Evolutionary conservation across 139 green algal species (phyloP).

Genomic region (Coelastrella sp.): DNA sequence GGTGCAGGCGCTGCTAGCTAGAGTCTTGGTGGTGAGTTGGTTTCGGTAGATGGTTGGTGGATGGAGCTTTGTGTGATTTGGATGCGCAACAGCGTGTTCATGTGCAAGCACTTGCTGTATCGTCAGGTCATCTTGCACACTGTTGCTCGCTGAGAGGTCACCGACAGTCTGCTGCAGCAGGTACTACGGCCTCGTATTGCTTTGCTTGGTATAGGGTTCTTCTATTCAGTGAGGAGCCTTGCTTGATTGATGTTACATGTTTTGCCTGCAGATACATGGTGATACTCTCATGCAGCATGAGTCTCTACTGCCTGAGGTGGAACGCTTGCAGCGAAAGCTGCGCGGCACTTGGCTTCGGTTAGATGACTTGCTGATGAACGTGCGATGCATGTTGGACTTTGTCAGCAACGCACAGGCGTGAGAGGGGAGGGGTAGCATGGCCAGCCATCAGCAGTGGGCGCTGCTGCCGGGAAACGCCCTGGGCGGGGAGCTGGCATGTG

Average conservation of each 20-base stretch:
- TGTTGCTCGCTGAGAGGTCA: too few relatives aligned
- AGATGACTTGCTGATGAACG: constrained; percentile 74
- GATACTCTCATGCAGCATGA: constrained; percentile 70
- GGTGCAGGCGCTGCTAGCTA: constrained; percentile 43
- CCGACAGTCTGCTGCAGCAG: not conserved
- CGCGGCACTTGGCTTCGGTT: constrained; percentile 71
- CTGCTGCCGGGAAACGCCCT: not conserved
- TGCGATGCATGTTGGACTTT: constrained; percentile 83
- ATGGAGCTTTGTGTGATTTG: too few relatives aligned
- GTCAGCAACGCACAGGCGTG: constrained; percentile 53
- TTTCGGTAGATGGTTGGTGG: not conserved
- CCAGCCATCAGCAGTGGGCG: too few relatives aligned
- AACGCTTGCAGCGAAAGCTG: constrained; percentile 61
- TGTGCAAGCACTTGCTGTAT: too few relatives aligned
- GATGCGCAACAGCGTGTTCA: too few relatives aligned
- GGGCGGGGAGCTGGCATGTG: not conserved
- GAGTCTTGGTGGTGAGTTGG: constrained; percentile 52
- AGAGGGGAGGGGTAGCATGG: not conserved
- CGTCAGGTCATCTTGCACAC: too few relatives aligned
- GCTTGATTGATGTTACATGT: not conserved
- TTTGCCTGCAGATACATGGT: constrained; percentile 64
- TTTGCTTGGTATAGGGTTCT: too few relatives aligned
- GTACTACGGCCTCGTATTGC: not conserved
- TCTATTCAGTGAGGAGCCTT: not conserved
- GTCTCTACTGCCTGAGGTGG: constrained; percentile 53